These are phyloP conservation scores for Aspergillus bertholletiae DNA, from an alignment of 495 filamentous ascomycete species.

Conservation along the genomic window DNA sequence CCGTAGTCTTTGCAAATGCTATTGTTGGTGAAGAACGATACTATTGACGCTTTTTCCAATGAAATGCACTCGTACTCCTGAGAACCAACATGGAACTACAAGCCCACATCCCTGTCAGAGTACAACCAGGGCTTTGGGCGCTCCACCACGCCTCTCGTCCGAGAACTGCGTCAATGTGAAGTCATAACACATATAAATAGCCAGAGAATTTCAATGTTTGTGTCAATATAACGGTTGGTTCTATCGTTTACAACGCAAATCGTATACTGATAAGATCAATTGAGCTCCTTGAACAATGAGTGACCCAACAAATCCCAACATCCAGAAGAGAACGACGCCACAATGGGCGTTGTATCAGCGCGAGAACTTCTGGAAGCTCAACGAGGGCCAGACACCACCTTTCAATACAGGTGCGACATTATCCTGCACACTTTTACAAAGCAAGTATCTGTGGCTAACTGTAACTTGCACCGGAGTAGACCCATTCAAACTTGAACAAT, in stretches of 20 bases:
- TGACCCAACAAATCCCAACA: conserved; percentile 56
- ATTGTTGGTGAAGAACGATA: neutral
- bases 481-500: conserved; percentile 53
- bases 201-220: no score
- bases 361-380: conserved; percentile 57
- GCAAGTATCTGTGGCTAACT: neutral
- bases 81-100: neutral
- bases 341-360: conserved; percentile 61
- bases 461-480: conserved; percentile 28
- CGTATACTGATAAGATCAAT: no score
- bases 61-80: neutral
- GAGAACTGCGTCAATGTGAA: conserved; percentile 30
- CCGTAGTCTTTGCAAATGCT: neutral
- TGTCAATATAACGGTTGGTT: no score
- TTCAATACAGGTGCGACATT: conserved; percentile 52
- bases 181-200: conserved; percentile 20
- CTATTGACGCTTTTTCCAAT: neutral
- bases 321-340: conserved; percentile 51
- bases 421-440: neutral
- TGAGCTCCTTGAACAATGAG: conserved; percentile 30
- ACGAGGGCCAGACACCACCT: conserved; percentile 49
- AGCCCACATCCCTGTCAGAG: neutral
- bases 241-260: no score
- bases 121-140: no score
- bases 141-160: conserved; percentile 2